These are phyloP conservation scores for Gamarada debralockiae DNA, from an alignment of 495 filamentous ascomycete species.

Conservation along the genomic window DNA sequence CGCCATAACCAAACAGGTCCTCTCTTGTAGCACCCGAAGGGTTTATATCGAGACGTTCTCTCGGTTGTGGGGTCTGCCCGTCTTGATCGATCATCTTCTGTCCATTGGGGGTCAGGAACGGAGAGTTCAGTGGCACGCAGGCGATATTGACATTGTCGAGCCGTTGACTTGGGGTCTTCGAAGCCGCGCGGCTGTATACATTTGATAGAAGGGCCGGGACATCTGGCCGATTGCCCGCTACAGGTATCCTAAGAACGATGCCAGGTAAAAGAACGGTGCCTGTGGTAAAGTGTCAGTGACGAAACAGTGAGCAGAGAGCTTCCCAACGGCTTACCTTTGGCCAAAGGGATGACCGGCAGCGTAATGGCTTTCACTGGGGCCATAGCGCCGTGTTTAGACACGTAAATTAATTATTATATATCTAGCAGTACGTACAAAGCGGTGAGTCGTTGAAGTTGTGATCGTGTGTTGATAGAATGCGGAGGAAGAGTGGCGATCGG, in stretches of 20 bases:
- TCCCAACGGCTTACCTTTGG: conserved; percentile 43
- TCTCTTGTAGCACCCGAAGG: conserved; percentile 54
- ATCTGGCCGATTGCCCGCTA: conserved; percentile 71
- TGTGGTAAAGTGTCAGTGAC: too few relatives aligned
- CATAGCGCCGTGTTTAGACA: not conserved
- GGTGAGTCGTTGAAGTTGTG: not conserved
- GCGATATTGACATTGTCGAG: conserved; percentile 66
- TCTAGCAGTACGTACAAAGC: not conserved
- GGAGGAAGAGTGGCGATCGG: conserved; percentile 10
- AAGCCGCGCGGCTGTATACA: conserved; percentile 63
- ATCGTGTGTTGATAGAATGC: conserved; percentile 1
- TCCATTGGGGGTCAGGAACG: conserved; percentile 62
- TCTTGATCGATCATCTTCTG: conserved; percentile 53
- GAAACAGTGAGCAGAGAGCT: too few relatives aligned
- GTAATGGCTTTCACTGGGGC: conserved; percentile 2
- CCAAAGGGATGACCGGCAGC: conserved; percentile 71
- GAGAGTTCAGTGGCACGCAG: conserved; percentile 76
- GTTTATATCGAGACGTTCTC: conserved; percentile 36
- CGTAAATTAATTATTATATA: not conserved
- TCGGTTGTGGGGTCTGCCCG: conserved; percentile 35
- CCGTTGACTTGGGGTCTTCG: conserved; percentile 56
- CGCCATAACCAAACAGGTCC: conserved; percentile 73
- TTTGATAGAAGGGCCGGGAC: conserved; percentile 76
- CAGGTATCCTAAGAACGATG: conserved; percentile 69
- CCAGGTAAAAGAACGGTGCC: conserved; percentile 71